Conservation (phyloP, 2,329 filamentous ascomycete species). For the Polychaeton citri region DNA sequence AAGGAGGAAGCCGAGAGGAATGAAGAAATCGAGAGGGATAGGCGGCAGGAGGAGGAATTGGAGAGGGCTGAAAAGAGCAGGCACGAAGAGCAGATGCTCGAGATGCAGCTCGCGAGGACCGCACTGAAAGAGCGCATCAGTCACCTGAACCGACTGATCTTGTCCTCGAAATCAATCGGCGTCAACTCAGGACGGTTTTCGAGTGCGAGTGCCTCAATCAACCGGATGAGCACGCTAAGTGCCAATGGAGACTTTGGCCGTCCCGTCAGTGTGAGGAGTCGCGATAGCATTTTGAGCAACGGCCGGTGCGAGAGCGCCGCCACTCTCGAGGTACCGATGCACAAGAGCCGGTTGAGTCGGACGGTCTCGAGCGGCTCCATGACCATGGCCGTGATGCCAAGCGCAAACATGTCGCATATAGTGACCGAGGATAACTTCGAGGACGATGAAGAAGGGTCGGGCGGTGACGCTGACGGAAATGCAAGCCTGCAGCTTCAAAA, state of each 20-base stretch:
- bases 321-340: conserved; percentile 27
- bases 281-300: conserved; percentile 12
- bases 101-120: conserved; percentile 94
- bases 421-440: conserved; percentile 19
- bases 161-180: conserved; percentile 89
- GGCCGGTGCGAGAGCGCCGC: conserved; percentile 16
- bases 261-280: conserved; percentile 18
- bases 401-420: conserved; percentile 15
- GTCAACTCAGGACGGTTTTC: conserved; percentile 68
- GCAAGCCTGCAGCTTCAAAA: conserved; percentile 78
- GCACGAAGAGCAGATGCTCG: conserved; percentile 93
- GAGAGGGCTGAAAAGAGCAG: conserved; percentile 59
- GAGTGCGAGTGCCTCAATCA: conserved; percentile 27
- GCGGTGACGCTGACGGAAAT: conserved; percentile 74
- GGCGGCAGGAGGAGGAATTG: conserved; percentile 49
- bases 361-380: conserved; percentile 18
- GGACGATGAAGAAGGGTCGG: conserved; percentile 32
- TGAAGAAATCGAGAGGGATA: conserved; percentile 58
- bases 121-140: conserved; percentile 95
- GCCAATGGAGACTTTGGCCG: conserved; percentile 19
- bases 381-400: conserved; percentile 16
- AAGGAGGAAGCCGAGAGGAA: conserved; percentile 50
- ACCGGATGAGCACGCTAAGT: conserved; percentile 25
- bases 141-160: conserved; percentile 84
- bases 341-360: conserved; percentile 12